Evolutionary conservation across 1,284 basidiomycete genomes (phyloP).

Genomic region (Rhodotorula glutinis): DNA sequence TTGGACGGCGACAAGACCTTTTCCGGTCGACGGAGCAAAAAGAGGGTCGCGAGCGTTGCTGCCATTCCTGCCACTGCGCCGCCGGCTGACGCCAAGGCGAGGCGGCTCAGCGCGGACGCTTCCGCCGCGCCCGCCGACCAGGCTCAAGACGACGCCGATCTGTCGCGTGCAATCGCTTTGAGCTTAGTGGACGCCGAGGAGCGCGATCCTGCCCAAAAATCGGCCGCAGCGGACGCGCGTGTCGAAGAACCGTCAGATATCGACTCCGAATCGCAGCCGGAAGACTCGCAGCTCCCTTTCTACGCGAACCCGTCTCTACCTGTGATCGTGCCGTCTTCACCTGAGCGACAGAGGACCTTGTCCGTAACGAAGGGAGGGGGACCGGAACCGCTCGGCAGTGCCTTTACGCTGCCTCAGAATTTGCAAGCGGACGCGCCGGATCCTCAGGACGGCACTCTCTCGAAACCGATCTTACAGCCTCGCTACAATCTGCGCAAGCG

Average conservation of each 20-base stretch:
- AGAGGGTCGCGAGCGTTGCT: background rate
- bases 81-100: background rate
- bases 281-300: constrained; percentile 16
- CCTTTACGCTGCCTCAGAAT: constrained; percentile 5
- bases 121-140: background rate
- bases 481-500: constrained; percentile 19
- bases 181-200: background rate
- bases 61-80: background rate
- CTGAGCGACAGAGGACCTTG: background rate
- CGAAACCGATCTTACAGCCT: too few relatives aligned
- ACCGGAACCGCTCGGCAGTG: background rate
- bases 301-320: constrained; percentile 19
- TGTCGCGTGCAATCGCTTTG: constrained; percentile 18
- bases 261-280: background rate
- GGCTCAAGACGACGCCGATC: constrained; percentile 12
- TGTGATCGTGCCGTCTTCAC: background rate
- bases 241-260: background rate
- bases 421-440: background rate
- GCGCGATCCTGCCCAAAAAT: too few relatives aligned
- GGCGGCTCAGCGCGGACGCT: background rate
- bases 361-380: background rate
- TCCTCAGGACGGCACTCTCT: background rate
- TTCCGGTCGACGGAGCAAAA: background rate
- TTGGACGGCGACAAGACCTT: background rate
- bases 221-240: too few relatives aligned